Conservation (phyloP, 306 rosid genomes). For the Rubus idaeus region DNA sequence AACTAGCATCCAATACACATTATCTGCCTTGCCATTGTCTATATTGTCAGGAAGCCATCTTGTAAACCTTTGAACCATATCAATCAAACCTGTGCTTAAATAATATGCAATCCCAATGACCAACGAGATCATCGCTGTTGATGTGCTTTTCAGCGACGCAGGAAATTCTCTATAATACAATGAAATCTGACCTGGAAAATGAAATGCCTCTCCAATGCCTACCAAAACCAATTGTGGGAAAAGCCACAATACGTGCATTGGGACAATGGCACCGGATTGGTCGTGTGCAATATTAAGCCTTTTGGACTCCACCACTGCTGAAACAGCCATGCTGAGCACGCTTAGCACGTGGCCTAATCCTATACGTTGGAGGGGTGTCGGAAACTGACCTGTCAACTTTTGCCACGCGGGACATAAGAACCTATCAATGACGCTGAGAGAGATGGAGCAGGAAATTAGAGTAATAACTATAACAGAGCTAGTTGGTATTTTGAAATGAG, state of each 20-base stretch:
- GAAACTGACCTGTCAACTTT: slow-evolving; percentile 30
- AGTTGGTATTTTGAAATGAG: slow-evolving; percentile 53
- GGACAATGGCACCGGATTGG: not conserved
- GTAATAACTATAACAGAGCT: slow-evolving; percentile 36
- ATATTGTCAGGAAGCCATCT: slow-evolving; percentile 57
- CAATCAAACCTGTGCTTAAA: slow-evolving; percentile 37
- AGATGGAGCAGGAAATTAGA: slow-evolving; percentile 41
- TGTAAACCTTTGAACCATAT: slow-evolving; percentile 40
- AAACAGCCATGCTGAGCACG: slow-evolving; percentile 34
- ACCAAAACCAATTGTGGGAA: slow-evolving; percentile 52
- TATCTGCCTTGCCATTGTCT: slow-evolving; percentile 44
- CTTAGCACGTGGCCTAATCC: slow-evolving; percentile 56
- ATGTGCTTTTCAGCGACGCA: slow-evolving; percentile 39
- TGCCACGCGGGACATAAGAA: slow-evolving; percentile 44
- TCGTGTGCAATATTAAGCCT: slow-evolving; percentile 40
- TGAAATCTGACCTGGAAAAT: slow-evolving; percentile 60
- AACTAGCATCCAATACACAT: slow-evolving; percentile 52
- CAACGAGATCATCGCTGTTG: slow-evolving; percentile 52
- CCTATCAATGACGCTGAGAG: slow-evolving; percentile 45
- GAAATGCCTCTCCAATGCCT: slow-evolving; percentile 72
- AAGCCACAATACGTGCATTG: slow-evolving; percentile 51
- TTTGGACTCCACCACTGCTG: slow-evolving; percentile 69
- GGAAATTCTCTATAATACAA: slow-evolving; percentile 68
- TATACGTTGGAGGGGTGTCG: slow-evolving; percentile 44
- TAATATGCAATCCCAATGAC: slow-evolving; percentile 44